Evolutionary conservation across 352 stramenopile genomes (phyloP), one percentile per base, ranked within the genome.

Genomic region (Achlya hypogyna): DNA sequence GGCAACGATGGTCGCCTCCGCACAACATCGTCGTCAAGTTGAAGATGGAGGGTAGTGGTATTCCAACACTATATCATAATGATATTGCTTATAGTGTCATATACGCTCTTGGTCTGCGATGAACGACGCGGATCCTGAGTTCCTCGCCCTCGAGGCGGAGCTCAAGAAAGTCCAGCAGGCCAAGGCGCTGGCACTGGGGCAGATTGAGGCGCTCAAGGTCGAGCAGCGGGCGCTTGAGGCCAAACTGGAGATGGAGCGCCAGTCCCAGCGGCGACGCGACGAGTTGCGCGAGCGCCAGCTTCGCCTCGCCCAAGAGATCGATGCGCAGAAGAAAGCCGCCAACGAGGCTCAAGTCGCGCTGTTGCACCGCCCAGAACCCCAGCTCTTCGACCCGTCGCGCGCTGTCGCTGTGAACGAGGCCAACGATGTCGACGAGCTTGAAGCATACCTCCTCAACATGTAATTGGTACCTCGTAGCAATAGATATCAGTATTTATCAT

Each of bases 181-280:
- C 12, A 58, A 58, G n/a, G 60, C 40, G n/a, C 18, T 67, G 29
- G 60, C 60, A 51, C 32, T 58, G 4, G 45, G n/a, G 35, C 60
- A 67, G 60, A 67, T 67, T 18, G 60, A 67, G 16, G 35, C 28
- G 12, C 51, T 67, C 32, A 34, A 54, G 40, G 32, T 67, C 16
- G 60, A 67, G 32, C 60, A 58, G 25, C 35, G 31, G 20, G 60
- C 60, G 0, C 51, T 67, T 4, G 14, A 58, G 51, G 32, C 45
- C 5, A 42, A 49, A 22, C 42, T 51, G 4, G 60, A 67, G 12
- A 31, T 43, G 5, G 60, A 67, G 20, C 38, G 35, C 20, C 40
- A 28, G 6, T 16, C 6, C 16, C 6, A 16, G 6, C 6, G 16
- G 6, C 49, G 29, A 14, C 49, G 49, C 14, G 16, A 54, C 29